phyloP scores from a whole-genome alignment of 495 filamentous ascomycete genomes.

The Penicillium maclennaniae region DNA sequence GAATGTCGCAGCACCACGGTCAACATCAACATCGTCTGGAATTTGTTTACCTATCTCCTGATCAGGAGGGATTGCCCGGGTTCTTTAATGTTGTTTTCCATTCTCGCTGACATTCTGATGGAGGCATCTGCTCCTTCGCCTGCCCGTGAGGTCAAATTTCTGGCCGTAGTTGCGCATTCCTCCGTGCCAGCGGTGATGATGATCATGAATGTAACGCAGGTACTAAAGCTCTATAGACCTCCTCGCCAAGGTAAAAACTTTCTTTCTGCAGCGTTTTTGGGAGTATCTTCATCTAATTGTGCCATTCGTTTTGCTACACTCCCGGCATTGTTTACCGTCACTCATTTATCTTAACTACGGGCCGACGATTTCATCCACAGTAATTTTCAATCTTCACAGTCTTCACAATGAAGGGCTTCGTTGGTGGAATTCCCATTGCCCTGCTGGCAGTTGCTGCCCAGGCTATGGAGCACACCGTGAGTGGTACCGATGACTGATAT shows the following conservation, averaged over 20 bases:
- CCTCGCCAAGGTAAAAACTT: not conserved
- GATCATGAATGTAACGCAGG: conserved; percentile 18
- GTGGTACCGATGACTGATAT: not conserved
- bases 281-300: conserved; percentile 9
- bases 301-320: conserved; percentile 24
- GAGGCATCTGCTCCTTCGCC: not conserved
- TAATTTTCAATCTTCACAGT: conserved; percentile 7
- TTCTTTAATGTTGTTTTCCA: conserved; percentile 11
- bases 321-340: conserved; percentile 21
- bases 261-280: not conserved
- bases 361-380: conserved; percentile 10
- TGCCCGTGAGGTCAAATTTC: not conserved
- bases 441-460: conserved; percentile 37
- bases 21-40: conserved; percentile 1
- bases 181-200: conserved; percentile 1
- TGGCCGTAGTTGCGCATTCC: conserved; percentile 20
- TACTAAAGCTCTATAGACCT: conserved; percentile 27
- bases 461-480: conserved; percentile 19
- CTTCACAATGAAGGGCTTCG: conserved; percentile 39
- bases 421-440: conserved; percentile 38
- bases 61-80: not conserved
- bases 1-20: conserved; percentile 21
- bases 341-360: conserved; percentile 22
- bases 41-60: conserved; percentile 13
- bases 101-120: conserved; percentile 27